Base-by-base conservation (phyloP, 805 yeast species). In the Nakazawaea ernobii region DNA sequence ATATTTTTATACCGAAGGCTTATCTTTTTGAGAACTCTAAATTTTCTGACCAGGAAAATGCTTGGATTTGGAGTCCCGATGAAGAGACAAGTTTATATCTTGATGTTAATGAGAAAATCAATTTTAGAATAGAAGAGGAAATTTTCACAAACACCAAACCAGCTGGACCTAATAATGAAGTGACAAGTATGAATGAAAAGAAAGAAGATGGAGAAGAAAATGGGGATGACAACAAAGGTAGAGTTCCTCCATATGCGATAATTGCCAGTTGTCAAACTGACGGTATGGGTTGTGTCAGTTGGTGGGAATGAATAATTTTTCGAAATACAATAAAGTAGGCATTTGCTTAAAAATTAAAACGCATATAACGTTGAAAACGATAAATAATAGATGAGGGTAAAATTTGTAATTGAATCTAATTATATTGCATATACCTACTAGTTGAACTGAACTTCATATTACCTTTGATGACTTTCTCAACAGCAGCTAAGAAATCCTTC, bases 371-470 rank as follows among this genome's bases (percentile, higher is more conserved):
- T 39, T 20, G 20, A 37, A 37, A 37, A 37, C 15, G 28, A 13
- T 27, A 20, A 27, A 37, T 37, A 37, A 17, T 37, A 20, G 30
- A 38, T 38, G 14, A 9, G n/a, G 11, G 17, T 26, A n/a, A n/a
- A 10, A 20, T 37, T 10, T 10, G n/a, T 10, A 10, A 15, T 8
- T 35, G n/a, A n/a, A 27, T 13, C 39, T 75, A 91, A 67, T 92
- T 92, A 68, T 92, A 92, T 77, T 94, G 99, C 99, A 94, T 94
- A 73, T 94, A 94, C 74, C 92, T 90, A 58, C 96, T 86, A 28
- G 99, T 94, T 38, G 96, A 86, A 68, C 95, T 84, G 75, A 94
- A 94, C 76, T 94, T 95, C 82, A 91, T 82, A 73, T 94, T 92
- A 59, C 99, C 98, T 77, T 92, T 94, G 62, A 94, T 94, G 51